Conservation (phyloP, 495 filamentous ascomycete species). For the Hyaloscypha variabilis region DNA sequence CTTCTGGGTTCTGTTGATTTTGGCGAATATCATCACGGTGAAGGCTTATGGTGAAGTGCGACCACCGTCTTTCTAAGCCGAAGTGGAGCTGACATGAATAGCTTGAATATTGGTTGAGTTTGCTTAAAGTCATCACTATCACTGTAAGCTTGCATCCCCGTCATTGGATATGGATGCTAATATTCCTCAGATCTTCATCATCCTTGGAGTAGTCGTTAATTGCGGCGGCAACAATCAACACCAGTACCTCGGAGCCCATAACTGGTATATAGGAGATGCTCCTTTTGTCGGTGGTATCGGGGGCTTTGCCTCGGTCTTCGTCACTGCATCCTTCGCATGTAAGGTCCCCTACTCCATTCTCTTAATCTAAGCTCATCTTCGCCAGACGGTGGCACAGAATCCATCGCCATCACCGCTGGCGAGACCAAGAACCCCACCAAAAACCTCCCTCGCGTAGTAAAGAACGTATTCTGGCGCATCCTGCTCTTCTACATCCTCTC, state of each 20-base stretch:
- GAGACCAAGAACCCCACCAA: conserved; percentile 77
- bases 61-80: background rate
- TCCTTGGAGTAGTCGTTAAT: conserved; percentile 55
- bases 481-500: conserved; percentile 79
- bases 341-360: conserved; percentile 33
- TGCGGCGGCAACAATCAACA: conserved; percentile 50
- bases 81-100: conserved; percentile 25
- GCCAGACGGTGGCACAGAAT: conserved; percentile 58
- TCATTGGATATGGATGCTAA: background rate
- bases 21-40: conserved; percentile 53
- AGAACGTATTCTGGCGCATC: conserved; percentile 61
- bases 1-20: conserved; percentile 51
- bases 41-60: conserved; percentile 56
- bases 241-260: conserved; percentile 47
- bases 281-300: conserved; percentile 63
- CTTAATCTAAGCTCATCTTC: conserved; percentile 39
- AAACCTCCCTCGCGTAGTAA: conserved; percentile 77
- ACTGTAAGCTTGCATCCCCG: conserved; percentile 39
- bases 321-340: conserved; percentile 42
- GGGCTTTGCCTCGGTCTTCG: conserved; percentile 61
- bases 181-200: conserved; percentile 52
- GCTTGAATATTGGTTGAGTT: conserved; percentile 58
- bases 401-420: conserved; percentile 58
- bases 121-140: conserved; percentile 59
- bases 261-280: conserved; percentile 56